Base-by-base conservation (phyloP, 2,329 filamentous ascomycete species). In the Fusarium domesticum region DNA sequence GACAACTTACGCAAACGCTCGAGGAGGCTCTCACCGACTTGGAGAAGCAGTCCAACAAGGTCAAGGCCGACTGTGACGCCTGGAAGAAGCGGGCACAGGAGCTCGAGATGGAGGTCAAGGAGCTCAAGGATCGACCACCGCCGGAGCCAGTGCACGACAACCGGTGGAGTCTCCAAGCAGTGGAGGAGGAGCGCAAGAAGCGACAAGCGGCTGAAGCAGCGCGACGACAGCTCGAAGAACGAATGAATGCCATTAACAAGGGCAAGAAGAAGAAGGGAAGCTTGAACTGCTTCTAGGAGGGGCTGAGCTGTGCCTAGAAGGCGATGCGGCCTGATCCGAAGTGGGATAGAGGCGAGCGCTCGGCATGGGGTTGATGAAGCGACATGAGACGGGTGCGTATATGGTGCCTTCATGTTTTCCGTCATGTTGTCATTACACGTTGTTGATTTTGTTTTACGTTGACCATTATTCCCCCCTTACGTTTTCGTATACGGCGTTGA, bases 151-250 rank as follows among this genome's bases (percentile, higher is more conserved):
- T 69, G 44, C 72, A 72, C 45, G 78, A 84, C 61, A 73, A 75
- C 62, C 71, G 81, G 43, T 84, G 79, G 79, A 85, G 81, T 52
- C 78, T 97, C 57, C 89, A 96, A 66, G 88, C 90, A 49, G 89
- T 97, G 17, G 95, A 98, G 66, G 92, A 98, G 70, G 93, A 98
- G 77, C 83, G 92, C 59, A 92, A 89, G 73, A 95, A 95, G 72
- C 80, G 93, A 48, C 79, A 89, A 53, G 88, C 92, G 51, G 91
- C 95, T 28, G 93, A 98, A 73, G 83, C 87, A 54, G 93, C 93
- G 34, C 79, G 87, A 42, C 87, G 86, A 31, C 88, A 95, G 61
- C 80, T 98, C 18, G 92, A 98, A 71, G 89, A 95, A 73, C 82
- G 92, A 44, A 98, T 98, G 84, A 90, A 92, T 62, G 85, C 87